Evolutionary conservation across 2,329 filamentous ascomycete genomes (phyloP).

Genomic region (Aspergillus clavatus): DNA sequence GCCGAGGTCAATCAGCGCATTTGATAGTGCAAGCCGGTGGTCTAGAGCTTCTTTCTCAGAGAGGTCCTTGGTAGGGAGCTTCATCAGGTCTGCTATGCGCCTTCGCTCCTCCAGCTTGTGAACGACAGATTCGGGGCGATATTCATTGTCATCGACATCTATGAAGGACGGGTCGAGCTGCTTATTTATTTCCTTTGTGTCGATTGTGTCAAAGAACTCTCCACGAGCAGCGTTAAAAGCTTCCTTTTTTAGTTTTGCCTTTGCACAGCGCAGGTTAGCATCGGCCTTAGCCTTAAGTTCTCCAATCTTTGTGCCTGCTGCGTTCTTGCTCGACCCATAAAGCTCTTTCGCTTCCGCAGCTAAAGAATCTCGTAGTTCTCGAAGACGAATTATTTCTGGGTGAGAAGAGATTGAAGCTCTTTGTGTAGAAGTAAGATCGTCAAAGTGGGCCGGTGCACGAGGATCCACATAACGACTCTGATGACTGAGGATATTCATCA

Average conservation of each 20-base stretch:
- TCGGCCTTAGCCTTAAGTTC: not conserved
- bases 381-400: too few relatives aligned
- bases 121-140: too few relatives aligned
- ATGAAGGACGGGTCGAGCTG: slow-evolving; percentile 11
- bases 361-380: slow-evolving; percentile 2
- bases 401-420: too few relatives aligned
- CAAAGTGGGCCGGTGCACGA: slow-evolving; percentile 3
- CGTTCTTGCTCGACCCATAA: not conserved
- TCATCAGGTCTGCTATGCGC: too few relatives aligned
- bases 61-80: too few relatives aligned
- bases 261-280: too few relatives aligned
- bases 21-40: too few relatives aligned
- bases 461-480: slow-evolving; percentile 8
- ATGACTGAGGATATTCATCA: slow-evolving; percentile 8
- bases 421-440: too few relatives aligned
- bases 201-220: slow-evolving; percentile 12
- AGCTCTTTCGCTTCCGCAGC: not conserved
- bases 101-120: too few relatives aligned
- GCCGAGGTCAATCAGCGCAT: too few relatives aligned
- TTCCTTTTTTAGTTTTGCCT: too few relatives aligned
- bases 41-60: too few relatives aligned
- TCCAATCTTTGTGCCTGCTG: not conserved
- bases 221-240: slow-evolving; percentile 7
- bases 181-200: slow-evolving; percentile 13
- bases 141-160: not conserved